Conservation (phyloP, 1,284 basidiomycete species). For the Microbotryomycetes sp. region DNA sequence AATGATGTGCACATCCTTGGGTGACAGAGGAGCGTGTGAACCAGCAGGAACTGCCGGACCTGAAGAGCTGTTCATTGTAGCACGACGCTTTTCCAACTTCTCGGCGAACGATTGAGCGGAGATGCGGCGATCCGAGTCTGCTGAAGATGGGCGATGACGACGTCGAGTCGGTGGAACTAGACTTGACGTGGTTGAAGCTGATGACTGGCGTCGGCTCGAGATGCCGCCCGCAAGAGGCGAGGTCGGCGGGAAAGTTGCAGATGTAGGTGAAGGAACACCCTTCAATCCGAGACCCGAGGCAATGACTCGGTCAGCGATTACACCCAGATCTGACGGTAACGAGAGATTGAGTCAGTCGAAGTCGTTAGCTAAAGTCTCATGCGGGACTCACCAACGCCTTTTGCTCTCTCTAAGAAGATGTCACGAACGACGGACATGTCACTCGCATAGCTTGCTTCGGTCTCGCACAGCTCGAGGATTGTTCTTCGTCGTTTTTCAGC, state of each 20-base stretch:
- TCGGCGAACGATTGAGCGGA: background rate
- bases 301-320: conserved; percentile 32
- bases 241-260: background rate
- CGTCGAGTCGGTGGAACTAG: background rate
- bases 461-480: conserved; percentile 41
- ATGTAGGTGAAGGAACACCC: background rate
- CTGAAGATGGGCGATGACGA: background rate
- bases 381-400: conserved; percentile 37
- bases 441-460: conserved; percentile 41
- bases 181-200: background rate
- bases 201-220: background rate
- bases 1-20: conserved; percentile 41
- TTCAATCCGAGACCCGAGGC: conserved; percentile 25
- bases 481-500: conserved; percentile 39
- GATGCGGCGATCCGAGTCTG: background rate
- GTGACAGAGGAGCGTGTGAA: conserved; percentile 37
- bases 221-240: background rate
- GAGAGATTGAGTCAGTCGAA: background rate
- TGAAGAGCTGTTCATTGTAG: background rate
- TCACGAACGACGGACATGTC: conserved; percentile 44
- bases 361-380: background rate
- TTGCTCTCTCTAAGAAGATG: conserved; percentile 43
- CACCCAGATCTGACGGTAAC: conserved; percentile 17
- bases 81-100: conserved; percentile 1
- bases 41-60: background rate